Base-by-base conservation (phyloP, 345 rosid species). In the Euphorbia pulcherrima region DNA sequence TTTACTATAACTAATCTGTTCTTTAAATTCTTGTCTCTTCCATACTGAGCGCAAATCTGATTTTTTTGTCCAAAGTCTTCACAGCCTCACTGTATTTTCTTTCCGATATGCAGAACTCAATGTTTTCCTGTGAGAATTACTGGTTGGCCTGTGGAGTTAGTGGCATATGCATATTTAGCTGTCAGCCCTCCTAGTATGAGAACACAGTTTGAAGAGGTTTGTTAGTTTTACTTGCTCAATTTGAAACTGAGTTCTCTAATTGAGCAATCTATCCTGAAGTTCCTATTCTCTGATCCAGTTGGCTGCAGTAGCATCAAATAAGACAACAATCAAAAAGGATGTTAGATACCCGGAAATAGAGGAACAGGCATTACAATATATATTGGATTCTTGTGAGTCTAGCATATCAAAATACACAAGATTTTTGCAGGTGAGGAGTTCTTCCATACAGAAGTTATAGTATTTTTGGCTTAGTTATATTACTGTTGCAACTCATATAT, bases 131-230 rank as follows among this genome's bases (percentile, higher is more conserved):
- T 94, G 33, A 85, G 83, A 80, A 74, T 94, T 69, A 94, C 91
- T 9, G 97, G 99, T 48, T 89, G 97, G 99, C 97, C 97, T 5
- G 55, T 83, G 77, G 97, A 94, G 82, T 81, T 94, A 52, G 85
- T 87, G 88, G 92, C 99, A 54, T 90, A 84, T 72, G 92, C 97
- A 65, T 89, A 85, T 79, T 80, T 94, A 70, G 91, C 76, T 1
- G 96, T 86, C 73, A 89, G 99, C 80, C 95, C 96, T 47, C 90
- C 96, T 62, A 81, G 85, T 74, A 89, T 89, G 99, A 82, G 79
- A 72, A 75, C 60, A 48, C 86, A 70, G 67, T 94, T 90, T 68
- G 92, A 82, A 70, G 97, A 94, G 97, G 96, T 93, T 78, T 29
- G 79, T 74, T 48, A 17, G 26, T 53, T 7, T 53, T 53, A 54